Conservation (phyloP, 192 early-diverging fungal genomes). For the Podila clonocystis region DNA sequence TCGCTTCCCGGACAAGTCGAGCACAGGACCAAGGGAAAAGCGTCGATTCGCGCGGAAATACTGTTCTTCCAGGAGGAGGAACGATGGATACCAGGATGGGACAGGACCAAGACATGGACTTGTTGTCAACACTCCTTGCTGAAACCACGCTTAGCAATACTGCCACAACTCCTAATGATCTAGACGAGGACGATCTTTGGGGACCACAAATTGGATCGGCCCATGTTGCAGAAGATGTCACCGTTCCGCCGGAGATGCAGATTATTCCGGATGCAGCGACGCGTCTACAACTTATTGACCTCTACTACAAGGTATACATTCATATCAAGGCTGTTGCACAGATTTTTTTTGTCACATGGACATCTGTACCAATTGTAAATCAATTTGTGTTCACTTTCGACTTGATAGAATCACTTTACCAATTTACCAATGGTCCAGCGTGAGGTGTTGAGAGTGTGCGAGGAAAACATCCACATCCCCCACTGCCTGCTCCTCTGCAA, state of each 20-base stretch:
- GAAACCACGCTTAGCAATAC: slow-evolving; percentile 15
- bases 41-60: neutral
- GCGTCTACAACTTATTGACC: slow-evolving; percentile 9
- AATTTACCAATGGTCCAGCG: slow-evolving; percentile 42
- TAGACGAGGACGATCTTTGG: slow-evolving; percentile 21
- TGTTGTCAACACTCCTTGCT: neutral
- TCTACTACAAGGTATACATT: slow-evolving; percentile 12
- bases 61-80: neutral
- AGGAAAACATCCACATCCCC: slow-evolving; percentile 45
- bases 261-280: slow-evolving; percentile 11
- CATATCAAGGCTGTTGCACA: too few species aligned
- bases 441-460: slow-evolving; percentile 37
- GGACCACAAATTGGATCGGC: slow-evolving; percentile 7
- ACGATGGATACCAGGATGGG: neutral
- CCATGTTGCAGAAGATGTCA: neutral
- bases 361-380: neutral
- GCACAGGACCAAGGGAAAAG: too few species aligned
- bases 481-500: slow-evolving; percentile 49
- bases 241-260: slow-evolving; percentile 11
- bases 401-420: slow-evolving; percentile 31
- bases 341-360: neutral
- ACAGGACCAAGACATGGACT: slow-evolving; percentile 9
- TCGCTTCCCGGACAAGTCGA: neutral
- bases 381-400: neutral
- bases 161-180: neutral